Evolutionary conservation across 2,329 filamentous ascomycete genomes (phyloP), one percentile per base, ranked within the genome.

Genomic region (Arthrobotrys conoides): DNA sequence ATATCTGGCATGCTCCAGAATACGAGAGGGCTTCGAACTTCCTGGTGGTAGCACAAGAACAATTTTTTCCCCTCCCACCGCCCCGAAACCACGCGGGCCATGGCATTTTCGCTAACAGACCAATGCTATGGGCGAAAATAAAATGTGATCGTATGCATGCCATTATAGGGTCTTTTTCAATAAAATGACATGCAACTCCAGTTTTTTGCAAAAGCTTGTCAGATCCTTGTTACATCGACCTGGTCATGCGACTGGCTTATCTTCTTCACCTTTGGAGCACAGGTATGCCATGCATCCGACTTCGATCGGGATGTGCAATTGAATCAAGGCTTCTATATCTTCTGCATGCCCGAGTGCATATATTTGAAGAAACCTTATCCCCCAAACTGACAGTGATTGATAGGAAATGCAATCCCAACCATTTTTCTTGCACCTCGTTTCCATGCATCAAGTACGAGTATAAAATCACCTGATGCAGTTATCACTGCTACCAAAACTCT

Each of bases 191-290:
- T 73, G 61, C 48, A 53, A 66, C 33, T 46, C 59, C 57, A 44
- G 57, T 63, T 46, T 24, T 55, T 36, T 20, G 38, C 48, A 66
- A 72, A 65, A 72, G 46, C 69, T 72, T 72, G 64, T 72, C 59
- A 72, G 49, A 57, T 38, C 57, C 49, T n/a, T 46, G 44, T 14
- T 46, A 22, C 46, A 48, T 44, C 9, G 30, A 18, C 49, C 65
- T 24, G 41, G 61, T 71, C 67, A 71, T 48, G 59, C 67, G 67
- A 71, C 67, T 51, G 36, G 46, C 59, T 65, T 72, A 65, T 66
- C 61, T 38, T 61, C 30, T 38, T 46, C 36, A n/a, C 14, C 65
- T 55, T 41, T 55, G 44, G 44, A 36, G 41, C 18, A 27, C 12
- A 66, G 49, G 59, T 59, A 36, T 49, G 27, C 27, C 27, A 30